A percentile compares a stretch with the other conserved stretches of the same genome.
Evolutionary conservation across 148 eudicot genomes (phyloP).

Genomic region (Limonium bicolor): DNA sequence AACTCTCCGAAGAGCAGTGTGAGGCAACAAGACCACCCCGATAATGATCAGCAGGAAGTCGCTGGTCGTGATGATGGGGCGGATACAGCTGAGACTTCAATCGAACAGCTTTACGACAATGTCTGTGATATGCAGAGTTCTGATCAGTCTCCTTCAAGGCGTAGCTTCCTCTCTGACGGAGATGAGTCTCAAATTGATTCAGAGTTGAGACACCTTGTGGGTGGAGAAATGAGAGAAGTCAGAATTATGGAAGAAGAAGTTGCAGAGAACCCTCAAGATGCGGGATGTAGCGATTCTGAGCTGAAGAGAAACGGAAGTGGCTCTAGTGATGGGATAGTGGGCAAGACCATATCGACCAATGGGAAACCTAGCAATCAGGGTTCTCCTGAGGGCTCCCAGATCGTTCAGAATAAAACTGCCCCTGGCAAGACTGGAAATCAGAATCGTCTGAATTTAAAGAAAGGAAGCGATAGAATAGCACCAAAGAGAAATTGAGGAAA

Average conservation of each 20-base stretch:
- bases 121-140: slow-evolving; percentile 99
- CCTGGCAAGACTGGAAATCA: slow-evolving; percentile 23
- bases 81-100: slow-evolving; percentile 48
- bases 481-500: slow-evolving; percentile 27
- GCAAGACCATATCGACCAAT: background rate
- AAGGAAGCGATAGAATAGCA: slow-evolving; percentile 13
- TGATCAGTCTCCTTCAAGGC: slow-evolving; percentile 92
- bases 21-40: slow-evolving; percentile 41
- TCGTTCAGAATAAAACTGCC: slow-evolving; percentile 24
- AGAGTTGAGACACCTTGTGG: slow-evolving; percentile 81
- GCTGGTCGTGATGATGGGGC: slow-evolving; percentile 21
- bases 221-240: slow-evolving; percentile 91
- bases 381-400: slow-evolving; percentile 33
- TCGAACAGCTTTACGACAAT: slow-evolving; percentile 88
- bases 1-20: slow-evolving; percentile 33
- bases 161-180: slow-evolving; percentile 72
- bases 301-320: slow-evolving; percentile 28
- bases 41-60: slow-evolving; percentile 17
- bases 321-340: slow-evolving; percentile 11
- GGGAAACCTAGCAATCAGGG: slow-evolving; percentile 23
- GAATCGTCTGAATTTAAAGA: slow-evolving; percentile 21
- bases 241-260: slow-evolving; percentile 82
- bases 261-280: slow-evolving; percentile 29
- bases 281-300: slow-evolving; percentile 21
- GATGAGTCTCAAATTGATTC: slow-evolving; percentile 95